Evolutionary conservation across 192 early-diverging fungal species (phyloP).

Genomic region (Coemansia sp.): DNA sequence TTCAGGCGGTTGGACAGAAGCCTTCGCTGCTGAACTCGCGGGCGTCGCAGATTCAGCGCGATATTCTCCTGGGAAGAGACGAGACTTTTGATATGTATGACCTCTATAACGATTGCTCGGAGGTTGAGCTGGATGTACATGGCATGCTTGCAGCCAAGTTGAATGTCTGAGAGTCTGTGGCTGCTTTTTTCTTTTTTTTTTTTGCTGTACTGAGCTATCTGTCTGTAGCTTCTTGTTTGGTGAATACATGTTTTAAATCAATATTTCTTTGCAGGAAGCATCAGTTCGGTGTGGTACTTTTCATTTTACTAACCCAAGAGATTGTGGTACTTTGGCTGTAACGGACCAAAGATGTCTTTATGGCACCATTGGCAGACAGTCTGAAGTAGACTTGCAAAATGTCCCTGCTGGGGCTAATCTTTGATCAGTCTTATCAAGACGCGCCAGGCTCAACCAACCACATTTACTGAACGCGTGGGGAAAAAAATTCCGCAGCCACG

Average conservation of each 20-base stretch:
- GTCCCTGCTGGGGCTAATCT: not conserved
- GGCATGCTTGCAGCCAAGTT: constrained; percentile 26
- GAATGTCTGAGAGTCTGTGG: not conserved
- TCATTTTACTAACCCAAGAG: not conserved
- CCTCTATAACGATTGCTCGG: constrained; percentile 65
- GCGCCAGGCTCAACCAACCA: not conserved
- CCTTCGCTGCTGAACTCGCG: constrained; percentile 22
- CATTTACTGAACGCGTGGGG: not conserved
- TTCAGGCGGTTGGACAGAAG: constrained; percentile 53
- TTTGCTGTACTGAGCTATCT: not conserved
- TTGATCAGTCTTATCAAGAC: constrained; percentile 2
- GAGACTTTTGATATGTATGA: constrained; percentile 88
- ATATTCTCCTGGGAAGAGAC: constrained; percentile 88
- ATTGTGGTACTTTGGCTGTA: not conserved
- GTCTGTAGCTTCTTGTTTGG: not conserved
- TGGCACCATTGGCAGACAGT: too few relatives aligned
- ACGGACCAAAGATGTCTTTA: not conserved
- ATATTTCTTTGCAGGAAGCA: not conserved
- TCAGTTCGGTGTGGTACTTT: not conserved
- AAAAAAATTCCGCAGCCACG: constrained; percentile 11
- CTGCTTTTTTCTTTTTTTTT: not conserved
- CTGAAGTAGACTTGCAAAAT: too few relatives aligned
- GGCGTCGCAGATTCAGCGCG: constrained; percentile 59
- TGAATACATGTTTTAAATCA: not conserved
- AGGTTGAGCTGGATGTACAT: constrained; percentile 23